Evolutionary conservation across 2,329 filamentous ascomycete genomes (phyloP).

Genomic region (Thelonectria olida): DNA sequence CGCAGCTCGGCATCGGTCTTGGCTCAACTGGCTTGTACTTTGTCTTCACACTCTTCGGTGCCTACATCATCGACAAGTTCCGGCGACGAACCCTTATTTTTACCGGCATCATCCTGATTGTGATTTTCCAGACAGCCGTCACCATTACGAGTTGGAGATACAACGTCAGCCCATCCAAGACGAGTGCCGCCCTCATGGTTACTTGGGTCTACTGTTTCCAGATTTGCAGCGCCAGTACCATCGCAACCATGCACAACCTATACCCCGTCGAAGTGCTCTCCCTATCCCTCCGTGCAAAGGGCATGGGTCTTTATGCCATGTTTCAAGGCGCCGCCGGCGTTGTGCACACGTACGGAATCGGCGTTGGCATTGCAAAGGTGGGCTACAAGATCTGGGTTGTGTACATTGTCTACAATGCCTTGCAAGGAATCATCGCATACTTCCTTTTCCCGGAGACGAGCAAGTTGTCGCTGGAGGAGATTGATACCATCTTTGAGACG

Average conservation of each 20-base stretch:
- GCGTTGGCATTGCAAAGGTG: conserved; percentile 29
- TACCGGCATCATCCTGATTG: conserved; percentile 27
- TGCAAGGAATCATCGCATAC: conserved; percentile 30
- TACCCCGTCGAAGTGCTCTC: conserved; percentile 36
- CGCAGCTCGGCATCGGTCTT: conserved; percentile 31
- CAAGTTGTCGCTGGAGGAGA: conserved; percentile 35
- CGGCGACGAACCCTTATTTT: conserved; percentile 34
- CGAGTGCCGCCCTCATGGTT: conserved; percentile 22
- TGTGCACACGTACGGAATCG: conserved; percentile 35
- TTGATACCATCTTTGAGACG: conserved; percentile 37
- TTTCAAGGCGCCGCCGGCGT: conserved; percentile 35
- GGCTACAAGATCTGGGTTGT: conserved; percentile 37
- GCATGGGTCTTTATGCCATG: conserved; percentile 37
- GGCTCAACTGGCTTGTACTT: conserved; percentile 32
- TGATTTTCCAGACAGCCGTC: conserved; percentile 29
- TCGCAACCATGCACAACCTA: conserved; percentile 38
- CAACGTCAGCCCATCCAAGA: neutral
- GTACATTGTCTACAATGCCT: conserved; percentile 32
- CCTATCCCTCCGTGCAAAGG: conserved; percentile 32
- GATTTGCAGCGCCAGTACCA: conserved; percentile 35
- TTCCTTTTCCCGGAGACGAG: conserved; percentile 35
- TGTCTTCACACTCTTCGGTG: conserved; percentile 35
- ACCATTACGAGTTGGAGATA: conserved; percentile 37
- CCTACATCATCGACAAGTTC: conserved; percentile 32
- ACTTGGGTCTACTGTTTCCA: conserved; percentile 36